Evolutionary conservation across 2,329 filamentous ascomycete genomes (phyloP).

Genomic region (Dactylonectria estremocensis): DNA sequence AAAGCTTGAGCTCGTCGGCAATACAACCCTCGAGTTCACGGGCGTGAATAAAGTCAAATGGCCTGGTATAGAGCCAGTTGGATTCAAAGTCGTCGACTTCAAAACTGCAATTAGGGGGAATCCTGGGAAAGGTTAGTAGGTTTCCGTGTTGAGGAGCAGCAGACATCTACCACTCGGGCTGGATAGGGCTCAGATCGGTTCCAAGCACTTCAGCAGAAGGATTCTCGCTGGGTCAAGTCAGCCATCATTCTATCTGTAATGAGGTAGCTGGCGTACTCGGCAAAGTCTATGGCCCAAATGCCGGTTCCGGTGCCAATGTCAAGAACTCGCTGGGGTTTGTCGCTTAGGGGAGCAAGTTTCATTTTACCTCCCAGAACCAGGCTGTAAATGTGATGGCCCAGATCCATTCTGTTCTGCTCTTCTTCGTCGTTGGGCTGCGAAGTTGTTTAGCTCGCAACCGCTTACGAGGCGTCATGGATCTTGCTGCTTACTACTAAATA

Average conservation of each 20-base stretch:
- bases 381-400: conserved; percentile 25
- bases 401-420: conserved; percentile 29
- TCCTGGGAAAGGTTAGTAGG: background rate
- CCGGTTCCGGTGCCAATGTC: conserved; percentile 29
- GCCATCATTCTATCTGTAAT: background rate
- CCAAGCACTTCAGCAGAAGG: conserved; percentile 24
- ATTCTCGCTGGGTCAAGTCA: background rate
- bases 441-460: background rate
- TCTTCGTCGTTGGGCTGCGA: conserved; percentile 24
- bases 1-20: conserved; percentile 10
- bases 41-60: conserved; percentile 13
- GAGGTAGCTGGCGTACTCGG: conserved; percentile 15
- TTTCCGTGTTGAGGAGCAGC: too few species aligned
- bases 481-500: conserved; percentile 20
- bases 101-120: conserved; percentile 21
- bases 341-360: conserved; percentile 22
- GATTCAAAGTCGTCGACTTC: too few species aligned
- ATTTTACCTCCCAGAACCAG: conserved; percentile 17
- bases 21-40: conserved; percentile 17
- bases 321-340: too few species aligned
- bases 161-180: conserved; percentile 16
- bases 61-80: conserved; percentile 7
- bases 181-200: conserved; percentile 28
- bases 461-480: too few species aligned
- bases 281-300: conserved; percentile 30